These are phyloP conservation scores for Phanerochaete carnosa DNA, from an alignment of 768 basidiomycete species.

Conservation along the genomic window DNA sequence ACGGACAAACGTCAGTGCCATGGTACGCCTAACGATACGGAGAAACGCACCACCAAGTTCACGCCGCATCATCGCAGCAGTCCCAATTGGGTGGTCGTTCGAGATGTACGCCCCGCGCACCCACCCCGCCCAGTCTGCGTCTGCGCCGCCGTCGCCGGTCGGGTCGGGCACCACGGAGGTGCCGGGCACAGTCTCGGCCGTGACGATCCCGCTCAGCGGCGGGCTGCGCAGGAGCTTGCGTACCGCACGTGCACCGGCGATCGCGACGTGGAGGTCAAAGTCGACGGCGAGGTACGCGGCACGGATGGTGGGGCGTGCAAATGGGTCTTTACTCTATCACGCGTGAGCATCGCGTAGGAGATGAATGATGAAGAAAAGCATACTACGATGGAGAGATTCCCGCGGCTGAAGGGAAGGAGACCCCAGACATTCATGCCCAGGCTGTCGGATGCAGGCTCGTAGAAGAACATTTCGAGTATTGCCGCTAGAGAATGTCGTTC, in stretches of 20 bases:
- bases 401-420: constrained; percentile 53
- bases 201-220: constrained; percentile 25
- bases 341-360: constrained; percentile 31
- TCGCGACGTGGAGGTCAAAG: constrained; percentile 48
- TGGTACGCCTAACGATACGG: neutral
- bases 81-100: constrained; percentile 48
- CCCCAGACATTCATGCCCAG: constrained; percentile 52
- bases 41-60: neutral
- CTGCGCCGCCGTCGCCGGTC: constrained; percentile 34
- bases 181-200: constrained; percentile 44
- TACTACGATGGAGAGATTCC: constrained; percentile 46
- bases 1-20: constrained; percentile 27
- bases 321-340: constrained; percentile 41
- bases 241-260: constrained; percentile 43
- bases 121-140: constrained; percentile 26
- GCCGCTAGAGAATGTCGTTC: neutral
- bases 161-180: constrained; percentile 39
- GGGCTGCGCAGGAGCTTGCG: constrained; percentile 33
- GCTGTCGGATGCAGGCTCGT: constrained; percentile 14
- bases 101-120: constrained; percentile 33
- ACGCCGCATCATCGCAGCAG: constrained; percentile 20
- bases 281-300: constrained; percentile 51
- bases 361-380: neutral
- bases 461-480: neutral
- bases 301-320: constrained; percentile 43